Percentiles rank a stretch among this genome's conserved stretches.
Evolutionary conservation across 495 filamentous ascomycete genomes (phyloP).

Genomic region (Xylaria acuta): DNA sequence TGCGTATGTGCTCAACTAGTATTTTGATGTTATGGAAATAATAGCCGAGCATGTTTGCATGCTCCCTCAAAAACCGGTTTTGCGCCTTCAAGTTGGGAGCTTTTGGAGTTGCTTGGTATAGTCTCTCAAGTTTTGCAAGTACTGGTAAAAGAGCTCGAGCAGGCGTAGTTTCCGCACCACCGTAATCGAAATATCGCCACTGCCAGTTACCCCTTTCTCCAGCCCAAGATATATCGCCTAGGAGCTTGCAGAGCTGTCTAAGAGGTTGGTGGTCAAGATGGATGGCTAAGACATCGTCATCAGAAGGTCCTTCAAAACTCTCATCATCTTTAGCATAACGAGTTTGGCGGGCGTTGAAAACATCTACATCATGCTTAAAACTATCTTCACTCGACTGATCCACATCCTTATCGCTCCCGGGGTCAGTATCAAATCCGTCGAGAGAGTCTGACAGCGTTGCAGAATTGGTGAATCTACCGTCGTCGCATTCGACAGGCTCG

Average conservation of each 20-base stretch:
- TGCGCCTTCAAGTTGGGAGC: constrained; percentile 32
- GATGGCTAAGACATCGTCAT: constrained; percentile 31
- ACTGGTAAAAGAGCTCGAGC: constrained; percentile 29
- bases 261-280: constrained; percentile 26
- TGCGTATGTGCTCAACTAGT: constrained; percentile 31
- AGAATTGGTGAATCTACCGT: background rate
- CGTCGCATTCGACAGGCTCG: background rate
- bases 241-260: constrained; percentile 25
- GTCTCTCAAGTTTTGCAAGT: constrained; percentile 33
- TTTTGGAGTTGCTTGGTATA: constrained; percentile 28
- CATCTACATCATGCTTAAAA: constrained; percentile 33
- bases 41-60: constrained; percentile 31
- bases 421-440: constrained; percentile 21
- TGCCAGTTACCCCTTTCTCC: constrained; percentile 25
- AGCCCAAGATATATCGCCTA: constrained; percentile 30
- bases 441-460: constrained; percentile 2
- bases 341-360: constrained; percentile 29
- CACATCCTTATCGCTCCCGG: constrained; percentile 5
- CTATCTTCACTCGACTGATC: constrained; percentile 25
- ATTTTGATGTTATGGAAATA: constrained; percentile 36
- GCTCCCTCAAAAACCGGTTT: constrained; percentile 31
- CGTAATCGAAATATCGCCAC: constrained; percentile 21
- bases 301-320: constrained; percentile 25
- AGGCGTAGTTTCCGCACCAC: constrained; percentile 21
- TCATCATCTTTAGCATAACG: constrained; percentile 9